A percentile compares a stretch with the other conserved stretches of the same genome.
phyloP scores from a whole-genome alignment of 345 rosid genomes.

The Gossypium sturtianum region DNA sequence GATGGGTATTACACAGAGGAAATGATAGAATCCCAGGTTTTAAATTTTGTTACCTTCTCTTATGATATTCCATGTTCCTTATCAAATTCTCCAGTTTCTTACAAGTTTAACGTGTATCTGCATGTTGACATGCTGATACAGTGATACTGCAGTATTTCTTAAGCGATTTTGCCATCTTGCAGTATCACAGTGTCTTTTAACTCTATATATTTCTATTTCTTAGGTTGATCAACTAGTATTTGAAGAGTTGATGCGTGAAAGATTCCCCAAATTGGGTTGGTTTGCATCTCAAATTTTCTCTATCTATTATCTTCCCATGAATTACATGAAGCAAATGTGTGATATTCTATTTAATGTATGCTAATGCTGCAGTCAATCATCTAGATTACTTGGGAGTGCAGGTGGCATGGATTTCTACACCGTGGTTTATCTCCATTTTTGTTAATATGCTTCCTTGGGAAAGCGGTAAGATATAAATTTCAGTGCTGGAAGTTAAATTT shows the following conservation, averaged over 20 bases:
- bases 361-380: slow-evolving; percentile 95
- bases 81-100: slow-evolving; percentile 5
- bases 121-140: slow-evolving; percentile 12
- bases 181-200: not conserved
- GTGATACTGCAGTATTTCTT: not conserved
- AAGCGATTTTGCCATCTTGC: not conserved
- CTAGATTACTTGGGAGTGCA: slow-evolving; percentile 99
- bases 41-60: not conserved
- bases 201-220: slow-evolving; percentile 13
- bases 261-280: slow-evolving; percentile 93
- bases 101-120: slow-evolving; percentile 3
- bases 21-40: slow-evolving; percentile 97
- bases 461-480: slow-evolving; percentile 56
- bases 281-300: slow-evolving; percentile 23
- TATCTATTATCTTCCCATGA: not conserved
- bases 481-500: not conserved
- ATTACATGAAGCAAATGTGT: slow-evolving; percentile 26
- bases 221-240: slow-evolving; percentile 98
- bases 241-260: slow-evolving; percentile 88
- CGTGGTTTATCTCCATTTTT: slow-evolving; percentile 98
- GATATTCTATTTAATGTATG: slow-evolving; percentile 40
- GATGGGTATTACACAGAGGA: slow-evolving; percentile 88
- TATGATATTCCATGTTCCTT: slow-evolving; percentile 6
- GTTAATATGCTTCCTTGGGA: slow-evolving; percentile 98
- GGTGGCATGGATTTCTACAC: slow-evolving; percentile 93